phyloP scores from a whole-genome alignment of 306 rosid species.

The Gastrolobium bilobum region DNA sequence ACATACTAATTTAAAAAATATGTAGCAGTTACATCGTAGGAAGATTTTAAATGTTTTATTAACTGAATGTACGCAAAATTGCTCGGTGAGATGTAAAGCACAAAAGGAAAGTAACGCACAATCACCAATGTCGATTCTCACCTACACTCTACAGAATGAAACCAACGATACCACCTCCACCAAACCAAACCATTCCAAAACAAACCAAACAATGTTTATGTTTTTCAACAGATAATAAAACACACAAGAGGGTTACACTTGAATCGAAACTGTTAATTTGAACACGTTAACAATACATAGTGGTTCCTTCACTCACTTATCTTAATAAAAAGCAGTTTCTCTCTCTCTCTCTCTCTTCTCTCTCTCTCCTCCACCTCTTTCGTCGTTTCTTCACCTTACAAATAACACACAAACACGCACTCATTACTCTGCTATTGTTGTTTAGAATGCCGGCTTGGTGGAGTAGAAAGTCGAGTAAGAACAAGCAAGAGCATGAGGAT shows the following conservation, averaged over 20 bases:
- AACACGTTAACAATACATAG: neutral
- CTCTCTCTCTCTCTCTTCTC: conserved; percentile 42
- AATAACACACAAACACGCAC: conserved; percentile 15
- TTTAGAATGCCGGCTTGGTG: conserved; percentile 92
- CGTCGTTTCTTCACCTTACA: conserved; percentile 51
- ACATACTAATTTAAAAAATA: too few species aligned
- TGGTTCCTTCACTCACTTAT: neutral
- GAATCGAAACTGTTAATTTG: neutral
- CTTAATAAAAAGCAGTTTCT: neutral
- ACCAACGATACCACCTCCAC: neutral
- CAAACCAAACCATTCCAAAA: neutral
- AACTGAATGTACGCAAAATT: too few species aligned
- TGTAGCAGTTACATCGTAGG: too few species aligned
- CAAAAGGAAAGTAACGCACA: neutral
- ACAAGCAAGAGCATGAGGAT: conserved; percentile 61
- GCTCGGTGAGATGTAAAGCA: neutral
- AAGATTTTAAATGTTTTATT: too few species aligned
- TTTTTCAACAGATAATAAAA: neutral
- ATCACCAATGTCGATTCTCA: conserved; percentile 23
- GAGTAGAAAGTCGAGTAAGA: conserved; percentile 73
- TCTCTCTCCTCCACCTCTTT: conserved; percentile 39
- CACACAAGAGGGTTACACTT: neutral
- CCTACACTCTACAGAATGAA: neutral
- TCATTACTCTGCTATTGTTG: neutral
- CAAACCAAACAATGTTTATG: neutral